phyloP scores from a whole-genome alignment of 2,329 filamentous ascomycete species.

The Botrytis pseudocinerea region DNA sequence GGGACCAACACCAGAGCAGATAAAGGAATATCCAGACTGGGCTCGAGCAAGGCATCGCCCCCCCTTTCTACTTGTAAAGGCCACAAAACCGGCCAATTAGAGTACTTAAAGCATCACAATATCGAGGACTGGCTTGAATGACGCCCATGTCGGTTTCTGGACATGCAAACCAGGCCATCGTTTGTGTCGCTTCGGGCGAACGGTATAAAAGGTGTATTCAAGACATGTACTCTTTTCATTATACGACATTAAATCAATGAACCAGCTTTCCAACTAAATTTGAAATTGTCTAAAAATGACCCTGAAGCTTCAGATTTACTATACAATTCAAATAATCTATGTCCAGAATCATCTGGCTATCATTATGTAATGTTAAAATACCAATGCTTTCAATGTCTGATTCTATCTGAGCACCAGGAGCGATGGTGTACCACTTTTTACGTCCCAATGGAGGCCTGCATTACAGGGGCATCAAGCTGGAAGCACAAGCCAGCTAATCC shows the following conservation, averaged over 20 bases:
- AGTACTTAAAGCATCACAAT: too few species aligned
- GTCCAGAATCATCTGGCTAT: background rate
- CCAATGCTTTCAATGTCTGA: background rate
- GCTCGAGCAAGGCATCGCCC: slow-evolving; percentile 18
- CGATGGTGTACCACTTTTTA: background rate
- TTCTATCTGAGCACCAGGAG: background rate
- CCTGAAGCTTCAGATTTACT: rapidly evolving
- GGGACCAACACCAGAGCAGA: slow-evolving; percentile 27
- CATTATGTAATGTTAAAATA: background rate
- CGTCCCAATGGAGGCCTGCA: background rate
- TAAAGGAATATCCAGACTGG: slow-evolving; percentile 41
- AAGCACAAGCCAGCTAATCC: slow-evolving; percentile 36
- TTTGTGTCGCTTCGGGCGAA: background rate
- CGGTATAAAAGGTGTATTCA: background rate
- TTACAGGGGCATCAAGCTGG: slow-evolving; percentile 8
- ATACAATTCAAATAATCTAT: background rate
- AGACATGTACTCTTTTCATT: background rate
- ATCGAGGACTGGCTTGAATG: background rate
- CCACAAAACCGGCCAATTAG: background rate
- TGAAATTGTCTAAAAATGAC: too few species aligned
- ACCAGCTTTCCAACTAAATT: background rate
- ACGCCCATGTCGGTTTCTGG: background rate
- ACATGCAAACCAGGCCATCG: background rate
- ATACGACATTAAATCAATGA: background rate
- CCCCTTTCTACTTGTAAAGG: background rate